A percentile compares a stretch with the other conserved stretches of the same genome.
phyloP scores from a whole-genome alignment of 768 basidiomycete species.

The Tulasnella sp. region DNA sequence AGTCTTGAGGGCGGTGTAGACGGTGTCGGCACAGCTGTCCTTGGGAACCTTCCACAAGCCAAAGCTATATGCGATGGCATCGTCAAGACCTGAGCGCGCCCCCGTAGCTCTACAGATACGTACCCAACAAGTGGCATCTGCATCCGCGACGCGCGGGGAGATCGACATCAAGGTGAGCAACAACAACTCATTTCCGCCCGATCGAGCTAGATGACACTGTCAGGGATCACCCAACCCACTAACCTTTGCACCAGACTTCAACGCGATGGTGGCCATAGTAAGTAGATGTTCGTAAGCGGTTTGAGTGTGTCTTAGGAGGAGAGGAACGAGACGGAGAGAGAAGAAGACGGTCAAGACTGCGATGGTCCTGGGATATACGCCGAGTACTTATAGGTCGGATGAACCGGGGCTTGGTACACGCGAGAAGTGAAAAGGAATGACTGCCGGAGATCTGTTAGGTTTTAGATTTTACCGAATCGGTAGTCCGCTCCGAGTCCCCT shows the following conservation, averaged over 20 bases:
- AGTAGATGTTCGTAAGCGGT: not conserved
- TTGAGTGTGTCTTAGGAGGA: not conserved
- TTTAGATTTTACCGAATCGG: constrained; percentile 3
- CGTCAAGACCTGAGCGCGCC: not conserved
- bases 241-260: constrained; percentile 26
- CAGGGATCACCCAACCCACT: constrained; percentile 12
- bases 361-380: not conserved
- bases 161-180: not conserved
- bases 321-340: not conserved
- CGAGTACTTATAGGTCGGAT: constrained; percentile 6
- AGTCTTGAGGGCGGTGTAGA: constrained; percentile 79
- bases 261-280: constrained; percentile 25
- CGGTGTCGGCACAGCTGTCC: constrained; percentile 46
- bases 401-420: not conserved
- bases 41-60: constrained; percentile 36
- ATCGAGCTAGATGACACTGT: not conserved
- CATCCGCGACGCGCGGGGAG: not conserved
- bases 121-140: constrained; percentile 29
- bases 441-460: not conserved
- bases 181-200: constrained; percentile 4
- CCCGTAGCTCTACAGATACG: not conserved
- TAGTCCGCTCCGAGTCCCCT: constrained; percentile 9
- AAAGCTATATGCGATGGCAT: constrained; percentile 11
- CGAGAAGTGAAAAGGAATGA: not conserved
- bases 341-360: not conserved